phyloP scores from a whole-genome alignment of 1,284 basidiomycete species.

The Stygiomarasmius scandens region DNA sequence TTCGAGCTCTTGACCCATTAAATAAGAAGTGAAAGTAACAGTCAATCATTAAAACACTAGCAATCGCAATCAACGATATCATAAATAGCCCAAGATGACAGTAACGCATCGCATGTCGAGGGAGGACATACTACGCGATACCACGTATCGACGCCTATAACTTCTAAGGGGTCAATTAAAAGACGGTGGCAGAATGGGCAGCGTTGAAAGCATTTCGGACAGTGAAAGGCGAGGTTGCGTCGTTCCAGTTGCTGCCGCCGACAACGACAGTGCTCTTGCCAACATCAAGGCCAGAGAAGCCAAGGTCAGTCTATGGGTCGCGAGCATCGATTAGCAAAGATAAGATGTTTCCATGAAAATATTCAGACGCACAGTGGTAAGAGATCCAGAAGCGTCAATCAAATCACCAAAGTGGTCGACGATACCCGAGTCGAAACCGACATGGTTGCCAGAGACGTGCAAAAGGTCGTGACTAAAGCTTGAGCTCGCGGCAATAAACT shows the following conservation, averaged over 20 bases:
- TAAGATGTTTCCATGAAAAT: neutral
- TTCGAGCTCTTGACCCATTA: no score
- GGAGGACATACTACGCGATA: no score
- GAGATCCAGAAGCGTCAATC: conserved; percentile 18
- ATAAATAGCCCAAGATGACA: no score
- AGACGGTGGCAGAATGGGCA: conserved; percentile 13
- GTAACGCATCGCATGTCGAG: no score
- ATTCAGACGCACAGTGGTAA: conserved; percentile 13
- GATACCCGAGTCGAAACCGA: conserved; percentile 24
- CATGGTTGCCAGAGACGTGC: conserved; percentile 25
- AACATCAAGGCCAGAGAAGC: conserved; percentile 20
- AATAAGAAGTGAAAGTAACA: no score
- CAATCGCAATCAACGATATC: no score
- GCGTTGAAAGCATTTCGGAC: conserved; percentile 18
- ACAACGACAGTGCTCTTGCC: conserved; percentile 20
- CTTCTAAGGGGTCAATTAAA: neutral
- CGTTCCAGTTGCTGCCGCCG: conserved; percentile 25
- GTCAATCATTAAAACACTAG: no score
- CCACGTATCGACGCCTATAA: no score
- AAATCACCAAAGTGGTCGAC: conserved; percentile 21
- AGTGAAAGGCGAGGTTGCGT: conserved; percentile 15
- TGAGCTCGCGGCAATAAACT: conserved; percentile 19
- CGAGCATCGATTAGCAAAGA: neutral
- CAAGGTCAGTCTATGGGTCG: conserved; percentile 16
- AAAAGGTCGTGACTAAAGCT: conserved; percentile 30